These are phyloP conservation scores for Acacia crassicarpa DNA, from an alignment of 306 rosid genomes.

Conservation along the genomic window DNA sequence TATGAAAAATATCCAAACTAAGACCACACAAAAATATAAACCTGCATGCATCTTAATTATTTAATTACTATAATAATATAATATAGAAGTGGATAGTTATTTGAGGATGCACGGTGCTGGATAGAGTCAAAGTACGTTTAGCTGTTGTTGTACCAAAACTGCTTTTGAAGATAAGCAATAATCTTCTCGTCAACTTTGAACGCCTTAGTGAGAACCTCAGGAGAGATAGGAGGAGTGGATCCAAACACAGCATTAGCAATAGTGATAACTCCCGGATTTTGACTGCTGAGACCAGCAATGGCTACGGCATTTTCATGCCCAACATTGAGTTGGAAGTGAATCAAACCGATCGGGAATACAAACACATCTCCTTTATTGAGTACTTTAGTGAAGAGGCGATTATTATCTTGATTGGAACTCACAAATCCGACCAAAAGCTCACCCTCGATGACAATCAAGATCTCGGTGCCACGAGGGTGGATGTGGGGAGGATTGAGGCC, in stretches of 20 bases:
- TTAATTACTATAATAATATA: too few relatives aligned
- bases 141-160: conserved; percentile 27
- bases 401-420: conserved; percentile 23
- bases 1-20: too few relatives aligned
- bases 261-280: background rate
- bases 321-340: background rate
- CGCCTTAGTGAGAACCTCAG: conserved; percentile 37
- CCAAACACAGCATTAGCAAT: conserved; percentile 40
- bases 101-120: too few relatives aligned
- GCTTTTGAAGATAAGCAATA: conserved; percentile 38
- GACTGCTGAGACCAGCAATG: background rate
- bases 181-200: conserved; percentile 31
- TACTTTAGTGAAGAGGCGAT: conserved; percentile 34
- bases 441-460: too few relatives aligned
- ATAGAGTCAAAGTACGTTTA: background rate
- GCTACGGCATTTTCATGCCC: background rate
- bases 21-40: too few relatives aligned
- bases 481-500: too few relatives aligned
- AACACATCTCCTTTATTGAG: conserved; percentile 40
- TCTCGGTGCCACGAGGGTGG: too few relatives aligned
- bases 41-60: too few relatives aligned
- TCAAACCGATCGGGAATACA: background rate
- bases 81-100: too few relatives aligned
- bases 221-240: background rate
- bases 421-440: background rate